These are phyloP conservation scores for Penstemon newberryi DNA, from an alignment of 257 asterid genomes.

Conservation along the genomic window DNA sequence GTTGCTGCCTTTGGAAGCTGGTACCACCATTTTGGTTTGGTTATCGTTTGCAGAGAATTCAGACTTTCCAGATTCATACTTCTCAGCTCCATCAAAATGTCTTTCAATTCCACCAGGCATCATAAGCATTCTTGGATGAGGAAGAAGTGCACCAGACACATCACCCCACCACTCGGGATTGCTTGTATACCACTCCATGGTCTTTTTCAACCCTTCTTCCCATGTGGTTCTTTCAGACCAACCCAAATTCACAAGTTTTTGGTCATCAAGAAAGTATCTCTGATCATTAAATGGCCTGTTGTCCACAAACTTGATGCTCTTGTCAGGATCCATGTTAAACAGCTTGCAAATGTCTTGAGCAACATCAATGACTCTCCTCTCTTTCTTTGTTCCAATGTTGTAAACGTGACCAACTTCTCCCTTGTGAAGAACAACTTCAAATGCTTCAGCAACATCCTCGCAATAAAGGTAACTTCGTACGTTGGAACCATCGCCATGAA, in stretches of 20 bases:
- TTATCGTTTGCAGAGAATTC: conserved; percentile 6
- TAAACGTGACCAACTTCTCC: conserved; percentile 75
- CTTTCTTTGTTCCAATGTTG: conserved; percentile 65
- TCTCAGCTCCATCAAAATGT: conserved; percentile 34
- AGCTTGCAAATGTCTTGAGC: conserved; percentile 61
- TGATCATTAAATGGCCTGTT: conserved; percentile 79
- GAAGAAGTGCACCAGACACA: conserved; percentile 67
- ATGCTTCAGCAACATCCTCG: conserved; percentile 80
- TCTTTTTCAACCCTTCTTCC: conserved; percentile 62
- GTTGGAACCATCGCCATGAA: conserved; percentile 69
- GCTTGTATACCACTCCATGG: conserved; percentile 64
- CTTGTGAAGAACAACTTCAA: conserved; percentile 60
- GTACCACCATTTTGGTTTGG: conserved; percentile 33
- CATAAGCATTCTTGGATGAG: conserved; percentile 74
- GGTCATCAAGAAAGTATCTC: conserved; percentile 68
- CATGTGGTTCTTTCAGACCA: conserved; percentile 63
- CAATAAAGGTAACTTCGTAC: conserved; percentile 71
- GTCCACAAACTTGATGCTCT: conserved; percentile 62
- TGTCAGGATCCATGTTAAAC: conserved; percentile 51
- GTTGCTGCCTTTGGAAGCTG: conserved; percentile 22
- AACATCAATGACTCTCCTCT: conserved; percentile 62
- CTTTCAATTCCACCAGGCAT: conserved; percentile 56
- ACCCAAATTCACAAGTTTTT: conserved; percentile 62
- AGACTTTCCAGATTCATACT: conserved; percentile 27
- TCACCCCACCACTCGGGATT: conserved; percentile 82